phyloP scores from a whole-genome alignment of 805 yeast species.

The Nakazawaea populi region DNA sequence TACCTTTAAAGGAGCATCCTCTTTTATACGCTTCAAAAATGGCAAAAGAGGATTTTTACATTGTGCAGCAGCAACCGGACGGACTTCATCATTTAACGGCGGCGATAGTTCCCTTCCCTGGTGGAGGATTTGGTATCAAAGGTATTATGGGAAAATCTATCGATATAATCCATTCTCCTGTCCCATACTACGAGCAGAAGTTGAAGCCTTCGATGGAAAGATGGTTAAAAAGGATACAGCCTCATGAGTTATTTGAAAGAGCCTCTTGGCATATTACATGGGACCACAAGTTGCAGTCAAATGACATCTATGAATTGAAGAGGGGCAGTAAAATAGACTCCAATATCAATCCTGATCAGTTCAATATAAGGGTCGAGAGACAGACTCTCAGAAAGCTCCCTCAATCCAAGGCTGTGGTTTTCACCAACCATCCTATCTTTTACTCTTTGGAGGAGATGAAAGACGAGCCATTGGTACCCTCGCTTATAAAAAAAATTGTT shows the following conservation, averaged over 20 bases:
- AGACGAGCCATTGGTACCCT: constrained; percentile 72
- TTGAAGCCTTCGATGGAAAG: constrained; percentile 64
- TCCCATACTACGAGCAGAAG: constrained; percentile 64
- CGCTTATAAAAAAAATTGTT: constrained; percentile 53
- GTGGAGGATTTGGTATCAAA: constrained; percentile 62
- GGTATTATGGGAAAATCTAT: constrained; percentile 55
- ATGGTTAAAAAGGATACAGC: constrained; percentile 59
- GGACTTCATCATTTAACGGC: constrained; percentile 60
- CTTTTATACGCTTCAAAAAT: constrained; percentile 53
- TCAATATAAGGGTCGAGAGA: constrained; percentile 65
- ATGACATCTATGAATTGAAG: constrained; percentile 45
- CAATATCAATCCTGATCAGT: constrained; percentile 42
- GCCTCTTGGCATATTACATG: constrained; percentile 72
- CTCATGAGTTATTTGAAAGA: constrained; percentile 59
- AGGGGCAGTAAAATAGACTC: constrained; percentile 40
- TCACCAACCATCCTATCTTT: constrained; percentile 70
- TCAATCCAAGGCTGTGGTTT: constrained; percentile 55
- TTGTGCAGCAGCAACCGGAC: constrained; percentile 49
- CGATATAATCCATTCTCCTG: constrained; percentile 59
- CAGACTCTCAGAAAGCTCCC: constrained; percentile 68
- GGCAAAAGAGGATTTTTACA: constrained; percentile 72
- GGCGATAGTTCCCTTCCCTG: constrained; percentile 76
- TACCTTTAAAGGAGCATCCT: constrained; percentile 59
- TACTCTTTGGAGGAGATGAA: constrained; percentile 76
- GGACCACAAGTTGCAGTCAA: constrained; percentile 57